phyloP scores from a whole-genome alignment of 306 rosid species.

The Hippophae tibetana region DNA sequence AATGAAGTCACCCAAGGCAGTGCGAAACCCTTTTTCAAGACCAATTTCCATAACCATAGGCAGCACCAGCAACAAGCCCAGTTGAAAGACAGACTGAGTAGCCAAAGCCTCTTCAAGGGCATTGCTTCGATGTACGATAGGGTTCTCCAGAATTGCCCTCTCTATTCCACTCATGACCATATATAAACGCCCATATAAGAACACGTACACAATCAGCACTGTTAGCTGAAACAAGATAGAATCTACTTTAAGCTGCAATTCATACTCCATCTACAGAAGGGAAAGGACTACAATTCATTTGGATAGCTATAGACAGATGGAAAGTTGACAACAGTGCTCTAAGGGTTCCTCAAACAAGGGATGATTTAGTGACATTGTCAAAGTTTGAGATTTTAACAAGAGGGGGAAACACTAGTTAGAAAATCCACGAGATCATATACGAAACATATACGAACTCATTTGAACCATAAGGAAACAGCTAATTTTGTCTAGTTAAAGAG shows the following conservation, averaged over 20 bases:
- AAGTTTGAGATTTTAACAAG: background rate
- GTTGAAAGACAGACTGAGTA: slow-evolving; percentile 74
- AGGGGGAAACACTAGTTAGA: too few relatives aligned
- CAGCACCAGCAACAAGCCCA: slow-evolving; percentile 69
- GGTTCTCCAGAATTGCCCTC: slow-evolving; percentile 52
- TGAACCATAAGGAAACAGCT: too few relatives aligned
- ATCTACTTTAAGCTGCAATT: slow-evolving; percentile 11
- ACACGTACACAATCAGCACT: slow-evolving; percentile 69
- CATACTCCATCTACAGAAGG: background rate
- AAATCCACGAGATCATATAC: too few relatives aligned
- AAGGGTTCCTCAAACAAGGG: background rate
- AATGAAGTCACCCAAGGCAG: slow-evolving; percentile 82
- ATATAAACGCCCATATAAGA: slow-evolving; percentile 82
- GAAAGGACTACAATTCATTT: background rate
- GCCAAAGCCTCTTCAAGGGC: slow-evolving; percentile 93
- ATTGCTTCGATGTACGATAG: slow-evolving; percentile 46
- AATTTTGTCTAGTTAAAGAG: too few relatives aligned
- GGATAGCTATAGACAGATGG: background rate
- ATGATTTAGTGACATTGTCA: background rate
- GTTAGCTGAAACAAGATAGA: slow-evolving; percentile 52
- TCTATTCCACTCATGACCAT: slow-evolving; percentile 97
- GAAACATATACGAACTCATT: too few relatives aligned
- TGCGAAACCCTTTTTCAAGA: slow-evolving; percentile 91
- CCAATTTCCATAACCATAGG: slow-evolving; percentile 99
- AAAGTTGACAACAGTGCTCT: background rate